Base-by-base conservation (phyloP, 331 rosid genomes). In the Malus hybrid region DNA sequence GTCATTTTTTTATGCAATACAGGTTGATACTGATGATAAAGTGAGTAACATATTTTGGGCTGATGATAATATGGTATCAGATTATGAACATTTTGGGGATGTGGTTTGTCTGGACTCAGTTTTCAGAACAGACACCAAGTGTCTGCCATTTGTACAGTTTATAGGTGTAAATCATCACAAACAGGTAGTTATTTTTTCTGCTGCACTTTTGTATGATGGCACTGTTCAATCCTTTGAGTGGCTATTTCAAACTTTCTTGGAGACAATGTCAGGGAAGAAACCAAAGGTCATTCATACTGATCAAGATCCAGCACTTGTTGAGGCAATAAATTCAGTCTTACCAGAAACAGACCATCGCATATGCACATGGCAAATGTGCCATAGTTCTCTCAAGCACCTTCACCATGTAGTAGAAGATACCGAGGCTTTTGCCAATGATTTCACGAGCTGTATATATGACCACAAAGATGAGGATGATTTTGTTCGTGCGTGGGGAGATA, bases 71-170 rank as follows among this genome's bases (percentile, higher is more conserved):
- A 89, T 89, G 90, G 86, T 77, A 46, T 80, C 79, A 67, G 94
- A 89, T 70, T 89, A 82, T 77, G 87, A 79, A 52, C 87, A 80
- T 77, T 89, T 87, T 75, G 86, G 90, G 14, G 94, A 89, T 85
- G 87, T 84, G 48, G 71, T 89, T 72, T 85, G 94, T 79, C 80
- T 89, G 63, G 88, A 87, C 76, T 80, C 88, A 39, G 50, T 80
- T 56, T 87, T 77, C 87, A 83, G 83, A 73, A 62, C 88, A 80
- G 82, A 83, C 33, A 72, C 65, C 48, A 81, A 81, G 42, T 65
- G 75, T 67, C 85, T 85, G 27, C 88, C 94, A 61, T 80, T 80
- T 85, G 90, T 89, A 55, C 91, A 85, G 83, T 82, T 87, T 80
- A 54, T 87, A 74, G 94, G 91, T 7, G 82, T 84, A 70, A 89